A percentile compares a stretch with the other conserved stretches of the same genome.
Conservation (phyloP, 441 rosid genomes). For the Populus hybrid region DNA sequence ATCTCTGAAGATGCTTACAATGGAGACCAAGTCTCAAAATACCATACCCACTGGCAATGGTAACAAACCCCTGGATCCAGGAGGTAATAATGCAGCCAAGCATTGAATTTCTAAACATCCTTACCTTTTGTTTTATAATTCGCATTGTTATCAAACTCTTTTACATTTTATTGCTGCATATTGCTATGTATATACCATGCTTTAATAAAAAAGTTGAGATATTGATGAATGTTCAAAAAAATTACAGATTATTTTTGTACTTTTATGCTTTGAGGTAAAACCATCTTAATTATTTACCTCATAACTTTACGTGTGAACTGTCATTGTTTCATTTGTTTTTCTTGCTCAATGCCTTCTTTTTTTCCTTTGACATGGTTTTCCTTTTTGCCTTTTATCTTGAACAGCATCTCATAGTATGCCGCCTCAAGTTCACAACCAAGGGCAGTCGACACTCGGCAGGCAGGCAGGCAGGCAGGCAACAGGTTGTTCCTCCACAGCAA, state of each 20-base stretch:
- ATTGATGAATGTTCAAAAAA: no score
- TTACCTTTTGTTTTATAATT: not conserved
- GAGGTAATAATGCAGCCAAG: conserved; percentile 37
- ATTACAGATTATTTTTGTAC: not conserved
- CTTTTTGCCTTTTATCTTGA: conserved; percentile 9
- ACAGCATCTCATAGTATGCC: conserved; percentile 14
- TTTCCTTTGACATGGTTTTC: not conserved
- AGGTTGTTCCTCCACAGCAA: not conserved
- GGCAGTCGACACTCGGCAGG: conserved; percentile 44
- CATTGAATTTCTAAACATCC: no score
- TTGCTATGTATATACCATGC: not conserved
- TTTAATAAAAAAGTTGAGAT: no score
- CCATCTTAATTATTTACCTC: no score
- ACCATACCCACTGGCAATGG: conserved; percentile 1
- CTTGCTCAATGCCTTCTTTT: not conserved
- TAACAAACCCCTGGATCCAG: conserved; percentile 48
- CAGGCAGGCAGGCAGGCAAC: conserved; percentile 37
- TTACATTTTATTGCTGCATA: not conserved
- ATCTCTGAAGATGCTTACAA: no score
- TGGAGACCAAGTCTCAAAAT: no score
- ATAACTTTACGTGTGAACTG: no score
- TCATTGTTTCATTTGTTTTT: not conserved
- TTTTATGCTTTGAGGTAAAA: no score
- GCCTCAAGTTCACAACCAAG: conserved; percentile 49
- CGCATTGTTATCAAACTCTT: no score